A percentile compares a stretch with the other conserved stretches of the same genome.
Evolutionary conservation across 192 early-diverging fungal species (phyloP).

Genomic region (Rhizoclosmatium sp.): DNA sequence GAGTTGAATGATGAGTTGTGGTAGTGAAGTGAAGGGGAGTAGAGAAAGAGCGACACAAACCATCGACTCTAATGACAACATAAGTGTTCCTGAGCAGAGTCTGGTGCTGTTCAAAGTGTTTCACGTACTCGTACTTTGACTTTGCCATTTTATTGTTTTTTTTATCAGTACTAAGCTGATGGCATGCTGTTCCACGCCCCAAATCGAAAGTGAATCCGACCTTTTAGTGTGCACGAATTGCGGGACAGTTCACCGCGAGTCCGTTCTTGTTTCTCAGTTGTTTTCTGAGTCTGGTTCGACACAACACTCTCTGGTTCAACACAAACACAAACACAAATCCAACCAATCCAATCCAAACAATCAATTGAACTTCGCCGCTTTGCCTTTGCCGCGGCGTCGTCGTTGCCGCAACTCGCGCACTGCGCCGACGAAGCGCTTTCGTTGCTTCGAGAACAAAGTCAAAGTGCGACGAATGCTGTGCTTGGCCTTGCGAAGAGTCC

Average conservation of each 20-base stretch:
- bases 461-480: too few species aligned
- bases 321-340: neutral
- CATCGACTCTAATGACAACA: constrained; percentile 90
- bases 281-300: neutral
- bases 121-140: constrained; percentile 92
- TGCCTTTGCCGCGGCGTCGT: too few species aligned
- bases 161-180: neutral
- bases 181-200: neutral
- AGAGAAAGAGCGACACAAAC: neutral
- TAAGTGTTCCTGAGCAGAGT: constrained; percentile 84
- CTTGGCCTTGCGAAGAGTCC: too few species aligned
- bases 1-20: neutral
- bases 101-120: constrained; percentile 81
- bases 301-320: neutral
- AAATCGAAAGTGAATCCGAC: neutral
- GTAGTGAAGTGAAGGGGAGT: too few species aligned
- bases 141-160: constrained; percentile 75
- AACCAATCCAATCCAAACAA: too few species aligned
- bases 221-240: neutral
- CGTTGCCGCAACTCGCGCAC: too few species aligned
- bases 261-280: neutral
- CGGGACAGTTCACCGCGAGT: neutral
- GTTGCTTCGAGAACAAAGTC: too few species aligned
- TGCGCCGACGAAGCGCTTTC: too few species aligned
- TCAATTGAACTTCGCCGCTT: too few species aligned